A percentile compares a stretch with the other conserved stretches of the same genome.
Evolutionary conservation across 2,329 filamentous ascomycete genomes (phyloP).

Genomic region (Coleophoma cylindrospora): DNA sequence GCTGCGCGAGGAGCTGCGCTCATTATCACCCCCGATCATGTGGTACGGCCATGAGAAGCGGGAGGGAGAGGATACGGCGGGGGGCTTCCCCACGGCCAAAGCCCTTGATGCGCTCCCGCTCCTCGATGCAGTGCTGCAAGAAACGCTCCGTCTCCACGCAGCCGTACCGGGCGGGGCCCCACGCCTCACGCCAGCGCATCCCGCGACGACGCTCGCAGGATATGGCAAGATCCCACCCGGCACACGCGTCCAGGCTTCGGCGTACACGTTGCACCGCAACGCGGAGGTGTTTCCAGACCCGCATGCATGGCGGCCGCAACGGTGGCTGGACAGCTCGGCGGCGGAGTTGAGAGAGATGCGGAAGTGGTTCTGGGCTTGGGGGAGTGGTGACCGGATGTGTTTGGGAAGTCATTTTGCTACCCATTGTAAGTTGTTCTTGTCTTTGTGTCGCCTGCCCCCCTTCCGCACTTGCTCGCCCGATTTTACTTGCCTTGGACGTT

Average conservation of each 20-base stretch:
- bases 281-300: constrained; percentile 39
- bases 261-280: constrained; percentile 47
- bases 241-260: constrained; percentile 41
- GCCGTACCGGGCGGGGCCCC: constrained; percentile 48
- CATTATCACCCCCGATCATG: not conserved
- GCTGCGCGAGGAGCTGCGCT: constrained; percentile 35
- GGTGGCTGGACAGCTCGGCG: constrained; percentile 40
- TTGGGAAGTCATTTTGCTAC: constrained; percentile 61
- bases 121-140: constrained; percentile 48
- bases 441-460: not conserved
- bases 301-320: constrained; percentile 38
- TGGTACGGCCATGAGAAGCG: not conserved
- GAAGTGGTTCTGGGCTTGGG: constrained; percentile 59
- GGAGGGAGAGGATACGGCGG: not conserved
- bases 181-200: constrained; percentile 33
- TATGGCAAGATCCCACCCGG: constrained; percentile 39
- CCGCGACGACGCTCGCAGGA: constrained; percentile 14
- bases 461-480: no score
- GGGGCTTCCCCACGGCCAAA: constrained; percentile 26
- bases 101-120: constrained; percentile 41
- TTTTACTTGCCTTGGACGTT: not conserved
- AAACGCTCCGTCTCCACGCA: constrained; percentile 49
- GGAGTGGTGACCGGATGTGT: constrained; percentile 61
- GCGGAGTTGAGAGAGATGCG: constrained; percentile 18
- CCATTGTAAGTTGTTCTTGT: constrained; percentile 29